Conservation (phyloP, 768 basidiomycete species). For the Cubamyces sp. region DNA sequence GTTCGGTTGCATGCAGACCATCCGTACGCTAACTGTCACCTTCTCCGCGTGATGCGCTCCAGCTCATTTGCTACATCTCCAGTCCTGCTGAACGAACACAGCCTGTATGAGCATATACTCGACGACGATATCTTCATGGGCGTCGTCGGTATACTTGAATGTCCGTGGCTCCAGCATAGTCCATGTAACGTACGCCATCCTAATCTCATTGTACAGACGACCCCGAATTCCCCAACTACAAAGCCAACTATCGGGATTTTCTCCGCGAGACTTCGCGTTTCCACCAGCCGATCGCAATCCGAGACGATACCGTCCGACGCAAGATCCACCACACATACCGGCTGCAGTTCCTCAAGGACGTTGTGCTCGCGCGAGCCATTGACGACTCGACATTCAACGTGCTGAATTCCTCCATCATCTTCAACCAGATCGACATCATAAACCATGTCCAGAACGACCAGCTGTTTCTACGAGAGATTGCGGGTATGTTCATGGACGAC, state of each 20-base stretch:
- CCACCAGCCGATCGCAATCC: constrained; percentile 86
- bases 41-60: not conserved
- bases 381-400: constrained; percentile 98
- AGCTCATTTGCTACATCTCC: constrained; percentile 2
- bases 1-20: constrained; percentile 92
- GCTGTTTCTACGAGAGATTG: constrained; percentile 75
- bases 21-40: constrained; percentile 58
- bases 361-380: constrained; percentile 91
- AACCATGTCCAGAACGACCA: constrained; percentile 82
- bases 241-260: constrained; percentile 96
- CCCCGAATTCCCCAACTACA: constrained; percentile 94
- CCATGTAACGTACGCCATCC: constrained; percentile 21
- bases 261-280: constrained; percentile 81
- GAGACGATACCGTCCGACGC: constrained; percentile 70
- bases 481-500: constrained; percentile 74
- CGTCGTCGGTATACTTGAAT: constrained; percentile 96
- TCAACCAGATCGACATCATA: constrained; percentile 99
- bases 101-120: constrained; percentile 92
- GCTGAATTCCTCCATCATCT: constrained; percentile 95
- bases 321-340: constrained; percentile 98
- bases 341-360: constrained; percentile 96
- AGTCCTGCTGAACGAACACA: constrained; percentile 96
- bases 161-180: constrained; percentile 48
- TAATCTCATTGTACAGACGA: constrained; percentile 64
- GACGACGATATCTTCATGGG: constrained; percentile 92